These are phyloP conservation scores for Boechera divaricarpa DNA, from an alignment of 345 rosid genomes.

Conservation along the genomic window DNA sequence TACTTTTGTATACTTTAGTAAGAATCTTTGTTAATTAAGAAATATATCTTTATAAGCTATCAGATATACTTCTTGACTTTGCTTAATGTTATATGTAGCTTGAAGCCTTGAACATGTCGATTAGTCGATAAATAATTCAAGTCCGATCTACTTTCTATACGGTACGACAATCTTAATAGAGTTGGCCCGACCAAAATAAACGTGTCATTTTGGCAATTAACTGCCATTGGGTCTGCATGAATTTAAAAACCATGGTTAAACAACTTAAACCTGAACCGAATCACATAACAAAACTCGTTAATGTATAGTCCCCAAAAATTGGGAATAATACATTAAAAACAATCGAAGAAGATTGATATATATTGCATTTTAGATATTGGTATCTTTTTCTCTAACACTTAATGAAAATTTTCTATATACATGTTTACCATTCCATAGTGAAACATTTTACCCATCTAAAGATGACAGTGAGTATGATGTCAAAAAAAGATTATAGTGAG, in stretches of 20 bases:
- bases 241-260: neutral
- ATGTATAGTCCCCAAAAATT: neutral
- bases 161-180: neutral
- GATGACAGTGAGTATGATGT: no score
- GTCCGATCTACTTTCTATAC: no score
- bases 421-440: no score
- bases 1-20: slow-evolving; percentile 29
- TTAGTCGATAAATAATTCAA: no score
- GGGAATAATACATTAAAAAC: neutral
- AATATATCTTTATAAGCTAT: neutral
- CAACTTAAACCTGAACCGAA: neutral
- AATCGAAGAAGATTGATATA: no score
- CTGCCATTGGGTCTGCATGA: neutral
- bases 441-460: no score
- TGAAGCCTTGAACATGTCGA: neutral
- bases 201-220: neutral
- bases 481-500: no score
- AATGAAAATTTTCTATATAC: no score
- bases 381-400: no score
- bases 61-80: slow-evolving; percentile 12
- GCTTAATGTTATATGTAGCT: neutral
- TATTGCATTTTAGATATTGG: no score
- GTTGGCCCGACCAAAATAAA: neutral
- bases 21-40: slow-evolving; percentile 4
- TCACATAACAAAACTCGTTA: neutral